Conservation (phyloP, 768 basidiomycete species). For the Psilocybe subaeruginosa region DNA sequence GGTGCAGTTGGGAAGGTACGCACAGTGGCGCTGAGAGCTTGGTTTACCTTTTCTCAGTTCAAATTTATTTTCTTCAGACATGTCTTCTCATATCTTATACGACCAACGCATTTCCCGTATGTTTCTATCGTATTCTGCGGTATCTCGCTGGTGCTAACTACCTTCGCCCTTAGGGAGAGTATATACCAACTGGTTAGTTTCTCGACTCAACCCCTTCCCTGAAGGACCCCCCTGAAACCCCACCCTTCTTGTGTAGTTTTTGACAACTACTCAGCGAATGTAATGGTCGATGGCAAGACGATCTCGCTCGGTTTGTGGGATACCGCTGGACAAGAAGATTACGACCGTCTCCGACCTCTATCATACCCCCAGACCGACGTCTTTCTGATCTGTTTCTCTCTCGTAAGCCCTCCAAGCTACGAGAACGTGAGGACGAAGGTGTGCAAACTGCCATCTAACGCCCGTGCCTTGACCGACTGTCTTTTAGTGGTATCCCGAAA, state of each 20-base stretch:
- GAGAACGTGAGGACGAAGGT: conserved; percentile 99
- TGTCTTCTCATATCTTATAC: conserved; percentile 99
- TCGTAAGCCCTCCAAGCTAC: conserved; percentile 97
- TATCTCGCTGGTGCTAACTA: conserved; percentile 19
- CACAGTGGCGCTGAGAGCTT: neutral
- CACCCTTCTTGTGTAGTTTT: conserved; percentile 64
- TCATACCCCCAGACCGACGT: conserved; percentile 99
- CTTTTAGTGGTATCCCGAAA: conserved; percentile 88
- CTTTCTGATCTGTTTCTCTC: conserved; percentile 98
- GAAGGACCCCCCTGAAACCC: conserved; percentile 2
- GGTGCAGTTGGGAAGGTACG: conserved; percentile 96
- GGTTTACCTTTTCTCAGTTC: conserved; percentile 10
- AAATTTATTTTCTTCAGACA: conserved; percentile 59
- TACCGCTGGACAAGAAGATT: conserved; percentile 99
- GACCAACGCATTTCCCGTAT: conserved; percentile 94
- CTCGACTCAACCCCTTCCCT: neutral
- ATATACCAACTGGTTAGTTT: conserved; percentile 86
- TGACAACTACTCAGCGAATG: conserved; percentile 98
- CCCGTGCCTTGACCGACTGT: conserved; percentile 17
- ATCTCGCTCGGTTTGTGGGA: conserved; percentile 99
- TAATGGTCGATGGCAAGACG: conserved; percentile 99
- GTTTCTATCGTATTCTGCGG: conserved; percentile 30
- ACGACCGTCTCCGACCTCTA: conserved; percentile 94
- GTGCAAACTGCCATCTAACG: conserved; percentile 25
- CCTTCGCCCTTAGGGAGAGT: conserved; percentile 73